phyloP scores from a whole-genome alignment of 2,329 filamentous ascomycete genomes.

The Xylariales sp. region DNA sequence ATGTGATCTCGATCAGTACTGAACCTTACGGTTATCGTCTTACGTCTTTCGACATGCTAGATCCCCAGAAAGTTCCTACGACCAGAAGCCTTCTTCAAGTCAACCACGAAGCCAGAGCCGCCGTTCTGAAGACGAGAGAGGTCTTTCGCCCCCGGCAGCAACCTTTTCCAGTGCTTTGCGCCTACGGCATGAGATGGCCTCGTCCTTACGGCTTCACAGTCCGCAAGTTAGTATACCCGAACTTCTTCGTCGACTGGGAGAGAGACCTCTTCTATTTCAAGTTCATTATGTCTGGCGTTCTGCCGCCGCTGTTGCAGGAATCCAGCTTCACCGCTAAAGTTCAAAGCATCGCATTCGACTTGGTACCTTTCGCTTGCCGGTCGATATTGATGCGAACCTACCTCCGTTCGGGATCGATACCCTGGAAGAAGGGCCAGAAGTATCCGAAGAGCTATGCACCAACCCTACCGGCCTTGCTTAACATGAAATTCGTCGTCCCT shows the following conservation, averaged over 20 bases:
- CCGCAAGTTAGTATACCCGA: background rate
- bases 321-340: no score
- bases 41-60: background rate
- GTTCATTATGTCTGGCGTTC: no score
- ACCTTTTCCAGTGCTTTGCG: background rate
- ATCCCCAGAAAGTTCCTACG: background rate
- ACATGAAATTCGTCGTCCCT: no score
- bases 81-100: background rate
- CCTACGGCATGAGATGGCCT: background rate
- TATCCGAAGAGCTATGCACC: no score
- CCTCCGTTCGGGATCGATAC: no score
- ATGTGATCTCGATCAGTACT: background rate
- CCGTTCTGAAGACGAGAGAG: background rate
- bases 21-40: background rate
- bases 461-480: no score
- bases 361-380: no score
- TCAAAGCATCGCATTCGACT: no score
- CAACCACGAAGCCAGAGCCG: background rate
- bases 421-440: no score
- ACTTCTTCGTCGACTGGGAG: background rate
- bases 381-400: no score
- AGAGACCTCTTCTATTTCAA: background rate
- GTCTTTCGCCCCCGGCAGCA: background rate
- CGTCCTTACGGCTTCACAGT: background rate
- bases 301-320: no score